These are phyloP conservation scores for Venturia asperata DNA, from an alignment of 2,329 filamentous ascomycete genomes.

Conservation along the genomic window DNA sequence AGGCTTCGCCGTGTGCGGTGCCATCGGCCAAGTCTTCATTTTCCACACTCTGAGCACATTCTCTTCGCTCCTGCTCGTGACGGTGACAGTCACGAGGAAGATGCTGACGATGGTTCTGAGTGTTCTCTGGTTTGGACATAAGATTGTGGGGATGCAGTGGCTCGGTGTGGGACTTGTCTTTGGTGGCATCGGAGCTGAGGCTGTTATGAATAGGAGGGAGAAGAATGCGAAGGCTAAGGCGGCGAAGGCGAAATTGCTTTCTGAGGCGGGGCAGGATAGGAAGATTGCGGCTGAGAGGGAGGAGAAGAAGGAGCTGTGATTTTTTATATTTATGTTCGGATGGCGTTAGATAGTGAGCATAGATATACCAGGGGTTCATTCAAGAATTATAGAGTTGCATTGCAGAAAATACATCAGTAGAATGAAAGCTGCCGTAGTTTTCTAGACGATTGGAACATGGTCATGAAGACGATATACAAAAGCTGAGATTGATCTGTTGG, in stretches of 20 bases:
- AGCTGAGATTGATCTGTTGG: too few species aligned
- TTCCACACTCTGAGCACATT: conserved; percentile 94
- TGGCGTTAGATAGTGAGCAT: conserved; percentile 35
- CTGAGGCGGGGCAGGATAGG: conserved; percentile 16
- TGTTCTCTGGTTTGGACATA: conserved; percentile 89
- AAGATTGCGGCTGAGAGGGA: neutral
- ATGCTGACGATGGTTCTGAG: conserved; percentile 99
- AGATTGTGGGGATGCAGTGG: conserved; percentile 83
- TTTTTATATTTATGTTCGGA: neutral
- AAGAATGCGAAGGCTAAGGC: conserved; percentile 72
- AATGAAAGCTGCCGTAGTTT: too few species aligned
- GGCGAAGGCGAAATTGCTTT: conserved; percentile 34
- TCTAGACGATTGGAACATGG: too few species aligned
- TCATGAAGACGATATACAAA: too few species aligned
- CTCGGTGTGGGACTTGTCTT: conserved; percentile 88
- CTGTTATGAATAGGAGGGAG: conserved; percentile 69
- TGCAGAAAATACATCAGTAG: too few species aligned
- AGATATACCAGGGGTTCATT: neutral
- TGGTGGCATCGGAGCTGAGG: conserved; percentile 89
- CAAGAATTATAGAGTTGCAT: too few species aligned
- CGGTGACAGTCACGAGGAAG: conserved; percentile 94
- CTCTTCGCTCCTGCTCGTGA: conserved; percentile 84
- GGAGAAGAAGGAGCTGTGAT: conserved; percentile 12
- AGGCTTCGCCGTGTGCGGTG: conserved; percentile 82
- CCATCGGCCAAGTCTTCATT: conserved; percentile 93